phyloP scores from a whole-genome alignment of 2,329 filamentous ascomycete genomes.

The Cephalotrichum gorgonifer region DNA sequence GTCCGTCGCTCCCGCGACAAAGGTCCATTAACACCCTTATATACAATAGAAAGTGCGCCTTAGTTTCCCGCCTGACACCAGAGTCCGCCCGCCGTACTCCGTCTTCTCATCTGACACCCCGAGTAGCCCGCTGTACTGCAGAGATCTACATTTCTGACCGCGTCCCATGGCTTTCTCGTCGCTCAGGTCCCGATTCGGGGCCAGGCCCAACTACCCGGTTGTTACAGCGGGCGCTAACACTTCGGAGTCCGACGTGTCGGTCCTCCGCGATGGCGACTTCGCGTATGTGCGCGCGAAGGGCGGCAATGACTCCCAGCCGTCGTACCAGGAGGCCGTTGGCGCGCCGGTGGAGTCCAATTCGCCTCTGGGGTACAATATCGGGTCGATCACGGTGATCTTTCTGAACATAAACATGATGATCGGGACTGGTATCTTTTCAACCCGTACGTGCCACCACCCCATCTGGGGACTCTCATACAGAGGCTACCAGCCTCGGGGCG shows the following conservation, averaged over 20 bases:
- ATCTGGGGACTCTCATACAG: not conserved
- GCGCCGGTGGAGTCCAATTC: slow-evolving; percentile 50
- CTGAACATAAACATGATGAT: slow-evolving; percentile 54
- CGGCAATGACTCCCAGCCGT: slow-evolving; percentile 36
- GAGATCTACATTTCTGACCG: not conserved
- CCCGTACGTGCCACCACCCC: slow-evolving; percentile 32
- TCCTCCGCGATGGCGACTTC: slow-evolving; percentile 27
- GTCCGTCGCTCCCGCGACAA: not conserved
- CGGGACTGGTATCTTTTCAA: slow-evolving; percentile 55
- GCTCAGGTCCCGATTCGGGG: not conserved
- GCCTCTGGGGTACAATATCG: slow-evolving; percentile 49
- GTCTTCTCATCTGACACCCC: too few species aligned
- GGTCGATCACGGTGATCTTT: slow-evolving; percentile 44
- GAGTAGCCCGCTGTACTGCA: not conserved
- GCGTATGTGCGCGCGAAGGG: slow-evolving; percentile 29
- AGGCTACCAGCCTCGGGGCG: too few species aligned
- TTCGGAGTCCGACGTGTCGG: slow-evolving; percentile 15
- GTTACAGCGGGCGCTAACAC: not conserved
- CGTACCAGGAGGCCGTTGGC: slow-evolving; percentile 51
- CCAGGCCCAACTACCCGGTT: not conserved
- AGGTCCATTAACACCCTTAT: too few species aligned
- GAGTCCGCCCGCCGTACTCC: not conserved
- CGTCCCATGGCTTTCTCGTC: slow-evolving; percentile 2
- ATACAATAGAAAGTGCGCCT: too few species aligned
- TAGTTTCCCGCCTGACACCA: too few species aligned